Base-by-base conservation (phyloP, 257 asterid genomes). In the Plantago ovata region DNA sequence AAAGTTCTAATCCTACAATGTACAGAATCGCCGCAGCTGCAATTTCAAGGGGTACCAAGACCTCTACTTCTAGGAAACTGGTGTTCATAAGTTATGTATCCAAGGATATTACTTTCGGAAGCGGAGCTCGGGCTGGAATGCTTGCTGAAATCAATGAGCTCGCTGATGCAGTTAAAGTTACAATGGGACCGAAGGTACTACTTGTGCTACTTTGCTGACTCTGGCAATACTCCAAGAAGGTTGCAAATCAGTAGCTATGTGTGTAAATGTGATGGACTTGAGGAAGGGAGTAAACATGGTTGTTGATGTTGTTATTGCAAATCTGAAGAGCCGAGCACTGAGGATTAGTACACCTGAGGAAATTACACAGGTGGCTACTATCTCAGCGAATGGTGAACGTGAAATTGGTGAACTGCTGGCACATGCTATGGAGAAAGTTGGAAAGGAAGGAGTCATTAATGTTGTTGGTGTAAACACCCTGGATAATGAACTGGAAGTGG, bases 151-250 rank as follows among this genome's bases (percentile, higher is more conserved):
- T 89, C 65, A 76, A 84, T 61, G 97, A 89, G 60, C 90, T 89
- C 13, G 95, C 97, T 1, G 95, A 86, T 58, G 97, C 97, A 53
- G 97, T 89, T 13, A 89, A 89, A 76, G 95, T 84, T 64, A 89
- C 97, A 15, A 89, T 89, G 97, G 97, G 95, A 44, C 97, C 97
- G 14, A 87, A 86, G 95, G 97, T 74, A 89, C 97, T 22, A 89
- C 97, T 58, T 89, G 97, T 75, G 97, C 97, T 19, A 86, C 95
- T 19, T 94, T 86, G 58, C 77, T 86, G 72, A 81, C 93, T 63
- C 97, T 86, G 72, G 89, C 95, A 62, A 86, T 89, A 72, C 86
- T 82, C 74, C 55, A 72, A 61, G 97, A 89, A 79, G 97, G 97
- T 60, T 84, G 91, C 83, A 89, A 89, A 70, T 83, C 94, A 24